Evolutionary conservation across 306 rosid genomes (phyloP), one percentile per base, ranked within the genome.

Genomic region (Psophocarpus tetragonolobus): DNA sequence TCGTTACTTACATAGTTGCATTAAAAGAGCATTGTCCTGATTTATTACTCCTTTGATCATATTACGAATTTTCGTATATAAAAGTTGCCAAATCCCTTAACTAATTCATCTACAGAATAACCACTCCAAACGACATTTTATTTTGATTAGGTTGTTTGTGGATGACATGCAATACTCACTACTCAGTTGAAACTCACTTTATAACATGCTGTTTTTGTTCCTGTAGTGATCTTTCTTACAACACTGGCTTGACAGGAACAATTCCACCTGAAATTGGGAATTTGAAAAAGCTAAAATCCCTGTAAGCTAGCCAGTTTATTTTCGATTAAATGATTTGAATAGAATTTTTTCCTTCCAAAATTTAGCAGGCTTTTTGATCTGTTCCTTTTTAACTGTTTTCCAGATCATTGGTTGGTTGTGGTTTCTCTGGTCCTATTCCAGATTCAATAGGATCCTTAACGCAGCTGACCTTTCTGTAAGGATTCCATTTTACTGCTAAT

Each of bases 221-320:
- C 6, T 83, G 11, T 38, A 91, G 97, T 81, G 97, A 91, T 83
- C 88, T 91, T 60, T 91, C 97, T 64, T 84, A 73, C 90, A 91
- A 86, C 80, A 27, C 51, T 3, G 85, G 82, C 33, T 79, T 91
- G 66, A 68, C 86, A 8, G 92, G 94, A 85, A 44, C 73, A 74
- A 81, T 91, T 69, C 97, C 93, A 62, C 4, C 4, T 6, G 80
- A 86, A 81, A 91, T 91, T 33, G 94, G 92, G 68, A 81, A 78
- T 77, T 60, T 91, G 89, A 83, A 42, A 38, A 87, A 87, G 26
- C 88, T 91, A n/a, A 5, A 84, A 8, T 79, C 84, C 71, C 76
- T 91, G 97, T 91, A 84, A 87, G 89, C 45, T 80, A 63, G 33
- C 23, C 35, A 79, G 13, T 30, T 68, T 62, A 45, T 77, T 63